Evolutionary conservation across 108 stramenopile species (phyloP).

Genomic region (Cyclotella choctawhatcheeana): DNA sequence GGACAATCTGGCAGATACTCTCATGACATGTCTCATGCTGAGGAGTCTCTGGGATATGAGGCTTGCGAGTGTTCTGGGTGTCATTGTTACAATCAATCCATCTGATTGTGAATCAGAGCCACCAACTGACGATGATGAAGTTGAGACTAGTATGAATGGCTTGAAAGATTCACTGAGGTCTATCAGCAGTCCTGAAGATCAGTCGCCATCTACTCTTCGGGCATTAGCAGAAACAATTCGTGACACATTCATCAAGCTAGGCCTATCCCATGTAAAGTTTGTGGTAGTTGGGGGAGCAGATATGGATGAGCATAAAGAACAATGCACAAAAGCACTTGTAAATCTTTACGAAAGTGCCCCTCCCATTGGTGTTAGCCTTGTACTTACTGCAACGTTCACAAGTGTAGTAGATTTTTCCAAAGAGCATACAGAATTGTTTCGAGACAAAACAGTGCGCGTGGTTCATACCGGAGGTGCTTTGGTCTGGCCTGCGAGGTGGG

Average conservation of each 20-base stretch:
- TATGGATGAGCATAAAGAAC: constrained; percentile 37
- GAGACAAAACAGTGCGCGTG: constrained; percentile 53
- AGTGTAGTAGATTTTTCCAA: constrained; percentile 49
- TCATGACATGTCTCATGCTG: constrained; percentile 54
- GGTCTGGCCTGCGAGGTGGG: constrained; percentile 44
- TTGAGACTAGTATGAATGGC: background rate
- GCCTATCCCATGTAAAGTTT: constrained; percentile 47
- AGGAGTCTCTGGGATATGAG: constrained; percentile 53
- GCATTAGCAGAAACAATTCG: constrained; percentile 39
- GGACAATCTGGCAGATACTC: constrained; percentile 53
- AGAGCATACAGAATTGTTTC: constrained; percentile 42
- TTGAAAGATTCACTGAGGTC: constrained; percentile 21
- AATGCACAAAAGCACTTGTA: constrained; percentile 32
- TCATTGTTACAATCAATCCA: constrained; percentile 45
- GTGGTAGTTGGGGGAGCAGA: constrained; percentile 36
- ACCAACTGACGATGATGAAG: background rate
- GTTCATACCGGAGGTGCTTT: constrained; percentile 56
- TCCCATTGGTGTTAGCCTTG: constrained; percentile 50
- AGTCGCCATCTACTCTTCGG: constrained; percentile 32
- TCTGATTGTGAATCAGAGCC: constrained; percentile 17
- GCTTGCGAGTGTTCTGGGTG: constrained; percentile 47
- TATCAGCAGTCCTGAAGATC: background rate
- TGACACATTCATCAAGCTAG: constrained; percentile 39
- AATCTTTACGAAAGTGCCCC: constrained; percentile 45
- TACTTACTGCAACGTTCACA: constrained; percentile 46